Base-by-base conservation (phyloP, 257 asterid species). In the Misopates orontium region DNA sequence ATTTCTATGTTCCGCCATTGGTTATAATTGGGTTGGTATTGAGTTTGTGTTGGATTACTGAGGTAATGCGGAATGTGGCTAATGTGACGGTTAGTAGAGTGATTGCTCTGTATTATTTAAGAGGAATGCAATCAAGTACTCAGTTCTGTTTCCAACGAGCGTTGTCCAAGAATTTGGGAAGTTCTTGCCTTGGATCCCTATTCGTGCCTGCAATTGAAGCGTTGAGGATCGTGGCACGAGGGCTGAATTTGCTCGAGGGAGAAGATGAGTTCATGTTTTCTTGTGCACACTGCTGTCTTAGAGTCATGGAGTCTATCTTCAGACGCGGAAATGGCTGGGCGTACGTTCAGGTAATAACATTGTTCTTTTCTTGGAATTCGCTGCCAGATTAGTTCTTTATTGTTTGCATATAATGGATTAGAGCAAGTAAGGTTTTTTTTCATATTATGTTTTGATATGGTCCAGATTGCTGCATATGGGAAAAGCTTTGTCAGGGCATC, bases 251-350 rank as follows among this genome's bases (percentile, higher is more conserved):
- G 81, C 73, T 94, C 4, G 99, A 94, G 77, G 99, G 99, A 16
- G 99, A 90, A 73, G 97, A 90, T 20, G 99, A 94, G 55, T 94
- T 94, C 84, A 87, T 94, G 97, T 94, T 90, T 68, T 94, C 89
- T 63, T 94, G 97, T 64, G 99, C 99, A 19, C 95, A 81, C 71
- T 94, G 99, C 69, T 91, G 97, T 50, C 96, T 94, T 25, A 82
- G 72, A 64, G 83, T 88, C 67, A 87, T 94, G 99, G 84, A 90
- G 24, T 86, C 97, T 23, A 77, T 94, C 76, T 94, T 94, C 75
- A 81, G 77, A 49, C 62, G 92, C 1, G 99, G 97, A 66, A 94
- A 94, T 60, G 95, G 99, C 9, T 94, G 99, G 99, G 99, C 99
- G 50, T 94, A 90, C 77, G 97, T 94, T 68, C 99, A 93, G 86